Conservation (phyloP, 192 early-diverging fungal species). For the Linnemannia zychae region DNA sequence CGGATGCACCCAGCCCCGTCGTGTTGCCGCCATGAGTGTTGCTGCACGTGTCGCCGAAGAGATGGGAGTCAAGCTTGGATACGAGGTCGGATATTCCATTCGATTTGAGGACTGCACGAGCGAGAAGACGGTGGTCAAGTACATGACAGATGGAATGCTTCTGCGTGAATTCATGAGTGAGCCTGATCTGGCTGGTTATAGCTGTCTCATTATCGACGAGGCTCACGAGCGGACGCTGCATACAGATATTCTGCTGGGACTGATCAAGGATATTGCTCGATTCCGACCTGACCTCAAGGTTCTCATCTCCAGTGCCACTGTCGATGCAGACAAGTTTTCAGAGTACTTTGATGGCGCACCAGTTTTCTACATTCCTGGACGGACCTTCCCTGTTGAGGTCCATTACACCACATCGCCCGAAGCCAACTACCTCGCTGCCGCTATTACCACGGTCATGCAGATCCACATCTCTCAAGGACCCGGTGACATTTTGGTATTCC, state of each 20-base stretch:
- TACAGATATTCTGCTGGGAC: conserved; percentile 96
- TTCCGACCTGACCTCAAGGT: conserved; percentile 95
- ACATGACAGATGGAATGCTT: conserved; percentile 99
- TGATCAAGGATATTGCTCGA: conserved; percentile 96
- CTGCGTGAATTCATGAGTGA: conserved; percentile 98
- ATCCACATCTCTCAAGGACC: conserved; percentile 91
- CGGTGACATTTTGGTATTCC: conserved; percentile 96
- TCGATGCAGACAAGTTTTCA: conserved; percentile 97
- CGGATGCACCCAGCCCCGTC: conserved; percentile 98
- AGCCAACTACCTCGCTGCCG: conserved; percentile 95
- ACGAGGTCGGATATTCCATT: conserved; percentile 97
- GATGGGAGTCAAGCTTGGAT: conserved; percentile 92
- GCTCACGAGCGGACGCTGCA: conserved; percentile 98
- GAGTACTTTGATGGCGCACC: conserved; percentile 96
- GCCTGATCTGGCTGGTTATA: conserved; percentile 92
- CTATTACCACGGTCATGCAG: conserved; percentile 92
- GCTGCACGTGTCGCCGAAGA: conserved; percentile 98
- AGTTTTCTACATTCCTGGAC: conserved; percentile 95
- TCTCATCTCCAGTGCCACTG: conserved; percentile 96
- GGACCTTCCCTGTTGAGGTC: conserved; percentile 93
- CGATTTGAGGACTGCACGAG: conserved; percentile 98
- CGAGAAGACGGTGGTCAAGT: conserved; percentile 95
- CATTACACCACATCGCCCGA: conserved; percentile 97
- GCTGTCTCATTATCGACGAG: conserved; percentile 97
- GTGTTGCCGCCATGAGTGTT: conserved; percentile 98